Base-by-base conservation (phyloP, 768 basidiomycete species). In the Baorangia bicolor region DNA sequence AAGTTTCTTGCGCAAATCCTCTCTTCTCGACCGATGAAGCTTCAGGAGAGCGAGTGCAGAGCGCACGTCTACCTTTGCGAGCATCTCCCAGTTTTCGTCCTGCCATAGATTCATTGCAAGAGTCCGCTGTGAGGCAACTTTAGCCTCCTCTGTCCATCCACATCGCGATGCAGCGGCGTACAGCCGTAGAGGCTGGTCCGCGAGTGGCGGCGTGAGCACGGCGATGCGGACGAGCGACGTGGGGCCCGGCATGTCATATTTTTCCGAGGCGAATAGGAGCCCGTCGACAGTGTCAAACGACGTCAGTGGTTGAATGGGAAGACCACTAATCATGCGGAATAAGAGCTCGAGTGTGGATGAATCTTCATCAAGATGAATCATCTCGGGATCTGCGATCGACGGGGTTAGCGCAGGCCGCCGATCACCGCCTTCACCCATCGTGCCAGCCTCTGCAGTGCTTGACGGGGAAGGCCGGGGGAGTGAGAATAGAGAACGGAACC, bases 171-270 rank as follows among this genome's bases (percentile, higher is more conserved):
- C 80, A 3, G 80, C 69, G 5, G 78, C 73, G 59, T 85, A 86
- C 16, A 86, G 68, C 13, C 80, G 77, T 18, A 86, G 70, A 0
- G 83, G 79, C 41, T 81, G 71, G 35, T 75, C 72, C 23, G 80
- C 69, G 39, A 87, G 74, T 0, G 78, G 70, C 1, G 79, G 81
- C 0, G 81, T 81, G 66, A 79, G 76, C 50, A 82, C 73, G n/a
- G 82, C 75, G 33, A 83, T 78, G 37, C 83, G 83, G 47, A 86
- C 69, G 59, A 86, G 78, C 7, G 83, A 84, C 55, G 76, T 73
- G 2, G 85, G 83, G 0, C 86, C 86, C 0, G 81, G 78, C 82
- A 86, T 87, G 34, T 87, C 86, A 65, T 87, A 88, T 63, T 86
- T 86, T 63, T 88, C 85, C 0, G 85, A 81, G 0, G 84, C 83